phyloP scores from a whole-genome alignment of 2,329 filamentous ascomycete species.

The Botrytis fragariae region DNA sequence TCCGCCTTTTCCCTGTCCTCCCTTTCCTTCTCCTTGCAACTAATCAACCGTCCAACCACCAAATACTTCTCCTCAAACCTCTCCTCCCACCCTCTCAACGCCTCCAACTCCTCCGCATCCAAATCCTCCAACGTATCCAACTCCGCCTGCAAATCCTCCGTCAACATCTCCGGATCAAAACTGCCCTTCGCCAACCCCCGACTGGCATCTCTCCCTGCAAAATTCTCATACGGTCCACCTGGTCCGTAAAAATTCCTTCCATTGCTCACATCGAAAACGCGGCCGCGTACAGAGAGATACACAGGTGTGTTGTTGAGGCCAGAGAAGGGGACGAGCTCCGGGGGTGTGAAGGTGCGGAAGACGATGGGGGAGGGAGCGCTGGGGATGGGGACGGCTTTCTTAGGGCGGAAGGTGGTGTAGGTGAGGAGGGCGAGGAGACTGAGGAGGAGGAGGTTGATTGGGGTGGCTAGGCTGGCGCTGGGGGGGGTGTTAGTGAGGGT shows the following conservation, averaged over 20 bases:
- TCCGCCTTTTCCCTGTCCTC: conserved; percentile 33
- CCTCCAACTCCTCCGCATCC: conserved; percentile 73
- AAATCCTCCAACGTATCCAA: conserved; percentile 74
- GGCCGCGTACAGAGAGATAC: conserved; percentile 86
- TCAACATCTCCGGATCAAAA: conserved; percentile 95
- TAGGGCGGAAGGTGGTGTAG: conserved; percentile 54
- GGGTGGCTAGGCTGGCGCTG: conserved; percentile 44
- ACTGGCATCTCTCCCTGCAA: conserved; percentile 87
- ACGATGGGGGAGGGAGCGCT: conserved; percentile 43
- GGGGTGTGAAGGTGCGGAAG: conserved; percentile 50
- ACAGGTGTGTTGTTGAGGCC: conserved; percentile 72
- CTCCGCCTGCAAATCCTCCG: conserved; percentile 80
- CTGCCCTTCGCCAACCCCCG: conserved; percentile 85
- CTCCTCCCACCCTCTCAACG: conserved; percentile 88
- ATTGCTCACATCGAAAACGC: conserved; percentile 83
- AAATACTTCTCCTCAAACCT: conserved; percentile 91
- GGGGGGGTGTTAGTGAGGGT: conserved; percentile 5
- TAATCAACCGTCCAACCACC: conserved; percentile 83
- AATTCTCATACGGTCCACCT: conserved; percentile 92
- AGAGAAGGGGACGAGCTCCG: conserved; percentile 71
- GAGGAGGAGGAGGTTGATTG: conserved; percentile 61
- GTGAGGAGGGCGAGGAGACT: conserved; percentile 55
- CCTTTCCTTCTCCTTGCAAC: conserved; percentile 55
- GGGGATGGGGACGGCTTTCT: conserved; percentile 22
- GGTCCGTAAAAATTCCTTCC: conserved; percentile 96